Base-by-base conservation (phyloP, 2,329 filamentous ascomycete genomes). In the Claviceps spartinae region DNA sequence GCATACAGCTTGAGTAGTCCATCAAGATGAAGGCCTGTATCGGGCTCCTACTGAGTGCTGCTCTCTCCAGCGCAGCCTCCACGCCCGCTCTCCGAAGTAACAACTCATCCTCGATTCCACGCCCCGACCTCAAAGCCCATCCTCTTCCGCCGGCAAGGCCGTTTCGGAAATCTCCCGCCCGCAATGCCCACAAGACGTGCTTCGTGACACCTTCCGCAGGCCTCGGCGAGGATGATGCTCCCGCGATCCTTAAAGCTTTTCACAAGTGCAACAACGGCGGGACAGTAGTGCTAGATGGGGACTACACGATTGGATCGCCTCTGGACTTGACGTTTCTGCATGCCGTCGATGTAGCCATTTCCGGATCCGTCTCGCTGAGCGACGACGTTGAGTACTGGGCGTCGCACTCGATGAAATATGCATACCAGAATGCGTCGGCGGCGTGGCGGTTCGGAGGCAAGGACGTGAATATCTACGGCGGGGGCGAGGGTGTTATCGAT, bases 341-440 rank as follows among this genome's bases (percentile, higher is more conserved):
- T 44, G 69, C 78, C 56, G 72, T 86, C 34, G 83, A 87, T 62
- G 66, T 85, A 4, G 75, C 78, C 69, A 69, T 68, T 52, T 64
- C 62, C 0, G 81, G 79, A 22, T 74, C 73, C 22, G 72, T 85
- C 20, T 69, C 76, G 52, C 86, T 86, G 66, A 78, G 76, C 52
- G 75, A 82, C 49, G 79, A 87, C 61, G 82, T 81, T 1, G 74
- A 79, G 57, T 86, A 86, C 65, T 86, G 83, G 83, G 73, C 82
- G 56, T 72, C 71, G 8, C 74, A 85, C 59, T 72, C 74, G 43
- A 86, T 85, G 71, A 74, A 75, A 52, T 80, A 82, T 26, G 69
- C 68, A 5, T 87, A 79, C 66, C 83, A 86, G 59, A 84, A 85
- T 55, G 75, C 77, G 79, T 64, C 78, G 1, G 56, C 59, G 5